Evolutionary conservation across 2,329 filamentous ascomycete genomes (phyloP).

Genomic region (Fusarium oligoseptatum): DNA sequence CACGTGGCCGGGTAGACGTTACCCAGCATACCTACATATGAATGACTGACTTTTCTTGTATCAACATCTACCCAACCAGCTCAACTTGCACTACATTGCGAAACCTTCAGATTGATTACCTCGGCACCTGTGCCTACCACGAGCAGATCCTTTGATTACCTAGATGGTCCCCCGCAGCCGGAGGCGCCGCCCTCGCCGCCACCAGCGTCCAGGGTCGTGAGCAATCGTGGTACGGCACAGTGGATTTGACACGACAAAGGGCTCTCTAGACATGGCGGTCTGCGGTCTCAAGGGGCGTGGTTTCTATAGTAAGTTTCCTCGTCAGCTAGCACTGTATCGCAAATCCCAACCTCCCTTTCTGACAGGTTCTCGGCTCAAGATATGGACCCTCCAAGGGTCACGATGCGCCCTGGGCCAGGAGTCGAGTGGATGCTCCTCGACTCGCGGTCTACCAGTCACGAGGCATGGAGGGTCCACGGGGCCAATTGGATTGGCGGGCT

Average conservation of each 20-base stretch:
- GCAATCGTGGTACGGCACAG: conserved; percentile 2
- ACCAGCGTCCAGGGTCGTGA: conserved; percentile 22
- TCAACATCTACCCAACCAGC: conserved; percentile 5
- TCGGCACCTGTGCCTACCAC: conserved; percentile 13
- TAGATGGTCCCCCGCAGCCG: conserved; percentile 12
- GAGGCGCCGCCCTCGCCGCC: conserved; percentile 24
- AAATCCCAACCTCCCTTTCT: conserved; percentile 12
- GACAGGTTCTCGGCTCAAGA: conserved; percentile 26
- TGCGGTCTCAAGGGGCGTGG: conserved; percentile 13
- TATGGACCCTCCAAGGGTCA: conserved; percentile 27
- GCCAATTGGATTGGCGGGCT: conserved; percentile 42
- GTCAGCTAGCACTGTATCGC: conserved; percentile 40
- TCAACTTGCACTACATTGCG: neutral
- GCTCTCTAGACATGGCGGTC: conserved; percentile 31
- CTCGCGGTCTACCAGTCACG: conserved; percentile 45
- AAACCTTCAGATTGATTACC: neutral
- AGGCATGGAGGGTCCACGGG: conserved; percentile 44
- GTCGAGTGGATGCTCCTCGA: conserved; percentile 33
- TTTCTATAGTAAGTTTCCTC: conserved; percentile 23
- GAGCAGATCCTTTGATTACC: neutral
- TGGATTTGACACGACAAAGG: neutral
- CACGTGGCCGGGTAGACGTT: conserved; percentile 11
- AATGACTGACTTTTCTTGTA: conserved; percentile 16
- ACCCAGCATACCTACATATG: conserved; percentile 6
- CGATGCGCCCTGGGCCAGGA: conserved; percentile 28